phyloP scores from a whole-genome alignment of 371 early-diverging fungal genomes.

The Mucor saturninus region DNA sequence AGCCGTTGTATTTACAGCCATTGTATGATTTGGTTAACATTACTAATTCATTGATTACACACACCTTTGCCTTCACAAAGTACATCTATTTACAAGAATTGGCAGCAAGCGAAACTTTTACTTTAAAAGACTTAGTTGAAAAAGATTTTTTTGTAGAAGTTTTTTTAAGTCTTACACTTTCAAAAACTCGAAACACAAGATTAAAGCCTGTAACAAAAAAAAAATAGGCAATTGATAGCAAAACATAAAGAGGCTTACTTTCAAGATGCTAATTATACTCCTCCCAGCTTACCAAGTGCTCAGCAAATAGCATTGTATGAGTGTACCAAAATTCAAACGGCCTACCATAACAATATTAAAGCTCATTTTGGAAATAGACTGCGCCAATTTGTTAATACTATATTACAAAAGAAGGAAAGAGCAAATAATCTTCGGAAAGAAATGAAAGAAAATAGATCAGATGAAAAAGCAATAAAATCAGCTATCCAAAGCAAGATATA shows the following conservation, averaged over 20 bases:
- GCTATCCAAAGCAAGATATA: neutral
- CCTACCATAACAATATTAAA: constrained; percentile 1
- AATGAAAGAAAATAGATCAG: neutral
- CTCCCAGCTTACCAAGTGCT: neutral
- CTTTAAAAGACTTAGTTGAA: neutral
- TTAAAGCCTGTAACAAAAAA: neutral
- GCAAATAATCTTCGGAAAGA: neutral
- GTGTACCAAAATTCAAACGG: constrained; percentile 9
- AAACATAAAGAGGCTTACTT: constrained; percentile 3
- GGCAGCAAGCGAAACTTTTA: neutral
- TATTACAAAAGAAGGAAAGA: neutral
- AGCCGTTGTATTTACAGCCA: neutral
- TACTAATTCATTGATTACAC: neutral
- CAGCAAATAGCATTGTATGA: constrained; percentile 11
- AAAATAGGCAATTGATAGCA: neutral
- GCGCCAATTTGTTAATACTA: neutral
- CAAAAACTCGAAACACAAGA: neutral
- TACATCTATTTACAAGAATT: neutral
- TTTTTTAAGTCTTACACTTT: neutral
- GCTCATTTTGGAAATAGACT: constrained; percentile 8
- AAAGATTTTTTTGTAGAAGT: constrained; percentile 8
- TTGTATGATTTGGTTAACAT: constrained; percentile 2
- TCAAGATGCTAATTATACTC: neutral
- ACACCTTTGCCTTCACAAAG: too few species aligned
- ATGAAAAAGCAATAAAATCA: neutral